Base-by-base conservation (phyloP, 306 rosid species). In the Lathyrus sativus region DNA sequence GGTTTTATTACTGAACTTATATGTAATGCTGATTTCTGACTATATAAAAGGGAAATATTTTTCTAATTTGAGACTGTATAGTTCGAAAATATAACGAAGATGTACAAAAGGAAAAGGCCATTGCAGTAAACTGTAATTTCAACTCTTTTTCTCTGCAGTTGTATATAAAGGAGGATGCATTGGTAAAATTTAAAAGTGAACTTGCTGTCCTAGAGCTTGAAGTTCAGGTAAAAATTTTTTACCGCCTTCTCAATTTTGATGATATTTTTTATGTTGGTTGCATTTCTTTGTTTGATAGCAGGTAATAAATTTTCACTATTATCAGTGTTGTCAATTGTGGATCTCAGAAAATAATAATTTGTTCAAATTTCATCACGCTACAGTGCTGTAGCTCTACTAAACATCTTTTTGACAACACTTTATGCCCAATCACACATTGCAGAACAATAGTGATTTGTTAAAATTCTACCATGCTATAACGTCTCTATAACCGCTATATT, bases 161-260 rank as follows among this genome's bases (percentile, higher is more conserved):
- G 83, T 76, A 74, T 12, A 37, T 76, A 68, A 84, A 81, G 89
- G 99, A 93, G 82, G 88, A 86, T 43, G 95, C 83, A 9, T 84
- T 90, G 87, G 82, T 86, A 17, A 89, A 81, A 68, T 85, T 85
- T 66, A 93, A 88, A 80, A 82, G 88, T 74, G 88, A 90, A 71
- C 91, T 93, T 84, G 85, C 92, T 70, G 85, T 57, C 59, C 50
- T 85, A 84, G 97, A 88, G 77, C 92, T 79, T 75, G 89, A 93
- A 76, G 72, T 93, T 85, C 92, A 93, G 99, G 99, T 93, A 76
- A 73, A 59, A 33, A 58, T 42, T 64, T 46, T 53, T 70, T 59
- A 22, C 58, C 9, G 70, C 56, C 31, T 72, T 66, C 46, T 54
- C 53, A 14, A 41, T 81, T 65, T 63, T 53, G 31, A 53, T 22